phyloP scores from a whole-genome alignment of 306 rosid species.

The Aeschynomene evenia region DNA sequence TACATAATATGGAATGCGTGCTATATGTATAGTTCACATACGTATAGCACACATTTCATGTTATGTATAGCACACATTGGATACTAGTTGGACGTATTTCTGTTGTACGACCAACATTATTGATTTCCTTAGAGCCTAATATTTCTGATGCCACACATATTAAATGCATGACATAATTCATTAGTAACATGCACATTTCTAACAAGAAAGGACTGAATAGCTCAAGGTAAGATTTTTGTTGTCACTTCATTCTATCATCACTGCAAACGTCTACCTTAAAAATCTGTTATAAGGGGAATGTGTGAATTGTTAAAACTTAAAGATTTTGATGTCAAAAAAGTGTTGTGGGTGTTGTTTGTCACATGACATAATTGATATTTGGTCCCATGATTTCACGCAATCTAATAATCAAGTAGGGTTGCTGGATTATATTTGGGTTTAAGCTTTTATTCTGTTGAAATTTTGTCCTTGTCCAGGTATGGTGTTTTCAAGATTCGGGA shows the following conservation, averaged over 20 bases:
- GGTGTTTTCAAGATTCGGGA: slow-evolving; percentile 86
- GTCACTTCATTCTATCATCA: neutral
- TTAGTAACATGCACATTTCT: too few species aligned
- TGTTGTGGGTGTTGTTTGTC: neutral
- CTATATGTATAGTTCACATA: too few species aligned
- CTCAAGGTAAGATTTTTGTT: neutral
- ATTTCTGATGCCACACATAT: too few species aligned
- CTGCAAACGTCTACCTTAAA: neutral
- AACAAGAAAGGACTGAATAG: neutral
- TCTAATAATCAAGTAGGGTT: neutral
- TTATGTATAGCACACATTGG: too few species aligned
- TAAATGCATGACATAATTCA: too few species aligned
- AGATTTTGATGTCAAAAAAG: neutral
- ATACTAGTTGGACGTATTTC: too few species aligned
- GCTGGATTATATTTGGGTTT: slow-evolving; percentile 16
- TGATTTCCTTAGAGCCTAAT: too few species aligned
- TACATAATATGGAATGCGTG: too few species aligned
- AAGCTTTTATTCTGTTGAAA: slow-evolving; percentile 6
- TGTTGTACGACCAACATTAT: too few species aligned
- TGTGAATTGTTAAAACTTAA: slow-evolving; percentile 16
- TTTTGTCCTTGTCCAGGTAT: slow-evolving; percentile 55
- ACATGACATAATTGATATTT: slow-evolving; percentile 4
- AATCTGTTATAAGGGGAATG: neutral
- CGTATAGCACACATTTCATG: too few species aligned
- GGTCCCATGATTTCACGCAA: neutral